Percentiles rank a stretch among this genome's conserved stretches.
These are phyloP conservation scores for Naumovozyma dairenensis DNA, from an alignment of 805 yeast species.

Conservation along the genomic window DNA sequence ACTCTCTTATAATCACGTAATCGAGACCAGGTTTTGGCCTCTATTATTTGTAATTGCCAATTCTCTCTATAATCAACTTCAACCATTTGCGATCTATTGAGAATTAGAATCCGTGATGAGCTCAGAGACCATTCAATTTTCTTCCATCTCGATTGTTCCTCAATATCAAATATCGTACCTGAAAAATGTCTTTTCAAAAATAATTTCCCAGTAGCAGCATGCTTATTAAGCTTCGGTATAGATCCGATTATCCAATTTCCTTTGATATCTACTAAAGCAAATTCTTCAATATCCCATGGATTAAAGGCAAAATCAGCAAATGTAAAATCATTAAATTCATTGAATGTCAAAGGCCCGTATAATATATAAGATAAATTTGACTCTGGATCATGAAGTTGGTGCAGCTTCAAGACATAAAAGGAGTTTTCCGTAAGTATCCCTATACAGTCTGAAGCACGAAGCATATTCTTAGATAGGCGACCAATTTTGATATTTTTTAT, in stretches of 20 bases:
- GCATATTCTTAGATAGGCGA: constrained; percentile 14
- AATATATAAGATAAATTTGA: constrained; percentile 12
- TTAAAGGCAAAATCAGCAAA: constrained; percentile 39
- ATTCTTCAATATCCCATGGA: constrained; percentile 32
- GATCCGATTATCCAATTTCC: constrained; percentile 44
- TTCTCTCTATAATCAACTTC: constrained; percentile 26
- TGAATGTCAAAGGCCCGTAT: constrained; percentile 17
- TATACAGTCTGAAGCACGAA: constrained; percentile 22
- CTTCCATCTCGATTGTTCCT: constrained; percentile 49
- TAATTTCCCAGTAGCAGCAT: constrained; percentile 5
- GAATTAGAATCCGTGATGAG: constrained; percentile 23
- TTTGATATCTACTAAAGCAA: constrained; percentile 39
- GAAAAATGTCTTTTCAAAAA: constrained; percentile 7
- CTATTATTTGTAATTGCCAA: constrained; percentile 31
- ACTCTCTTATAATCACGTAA: constrained; percentile 36
- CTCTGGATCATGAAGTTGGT: constrained; percentile 7
- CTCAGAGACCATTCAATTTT: constrained; percentile 38
- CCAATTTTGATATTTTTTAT: constrained; percentile 35
- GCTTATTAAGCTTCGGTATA: constrained; percentile 12
- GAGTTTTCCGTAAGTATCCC: constrained; percentile 33
- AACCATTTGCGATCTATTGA: constrained; percentile 37
- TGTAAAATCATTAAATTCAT: constrained; percentile 25
- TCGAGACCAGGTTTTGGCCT: constrained; percentile 46
- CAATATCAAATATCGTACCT: constrained; percentile 33
- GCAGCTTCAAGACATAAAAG: constrained; percentile 29